Percentiles rank a stretch among this genome's conserved stretches.
Conservation (phyloP, 352 stramenopile species). For the Detonula confervacea region DNA sequence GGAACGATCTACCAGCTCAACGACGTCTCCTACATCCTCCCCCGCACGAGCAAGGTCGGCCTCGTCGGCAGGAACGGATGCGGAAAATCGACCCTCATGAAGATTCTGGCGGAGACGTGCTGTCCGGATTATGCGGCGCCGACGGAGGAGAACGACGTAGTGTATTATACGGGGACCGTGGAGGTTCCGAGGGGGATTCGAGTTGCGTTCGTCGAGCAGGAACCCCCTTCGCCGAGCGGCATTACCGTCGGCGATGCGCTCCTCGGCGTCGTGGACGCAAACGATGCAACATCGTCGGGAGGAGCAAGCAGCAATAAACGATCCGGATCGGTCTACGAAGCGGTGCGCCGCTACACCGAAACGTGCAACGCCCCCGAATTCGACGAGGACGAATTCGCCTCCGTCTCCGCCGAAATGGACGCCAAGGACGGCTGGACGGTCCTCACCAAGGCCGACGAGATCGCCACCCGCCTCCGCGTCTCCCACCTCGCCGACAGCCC, state of each 20-base stretch:
- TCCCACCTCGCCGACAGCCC: constrained; percentile 71
- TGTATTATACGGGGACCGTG: constrained; percentile 71
- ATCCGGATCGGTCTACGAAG: constrained; percentile 57
- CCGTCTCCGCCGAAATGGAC: constrained; percentile 72
- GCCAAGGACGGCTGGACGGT: constrained; percentile 67
- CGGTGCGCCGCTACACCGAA: constrained; percentile 67
- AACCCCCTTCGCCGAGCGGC: constrained; percentile 69
- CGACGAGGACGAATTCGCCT: constrained; percentile 69
- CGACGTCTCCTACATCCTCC: constrained; percentile 72
- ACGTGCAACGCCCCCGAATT: constrained; percentile 49
- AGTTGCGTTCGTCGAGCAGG: constrained; percentile 82
- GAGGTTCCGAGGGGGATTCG: constrained; percentile 49
- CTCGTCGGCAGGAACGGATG: constrained; percentile 68
- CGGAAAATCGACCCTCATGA: constrained; percentile 77
- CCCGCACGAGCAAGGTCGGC: constrained; percentile 58
- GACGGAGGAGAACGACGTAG: constrained; percentile 30
- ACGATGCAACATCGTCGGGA: neutral
- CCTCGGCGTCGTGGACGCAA: constrained; percentile 55
- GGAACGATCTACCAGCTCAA: constrained; percentile 77
- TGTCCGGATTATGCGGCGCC: neutral
- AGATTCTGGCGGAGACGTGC: constrained; percentile 72
- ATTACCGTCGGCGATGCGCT: constrained; percentile 77
- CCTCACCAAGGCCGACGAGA: constrained; percentile 80
- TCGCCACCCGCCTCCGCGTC: constrained; percentile 73
- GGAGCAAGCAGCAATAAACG: constrained; percentile 1